Evolutionary conservation across 2,329 filamentous ascomycete species (phyloP), one percentile per base, ranked within the genome.

Genomic region (Sarocladiaceae sp.): DNA sequence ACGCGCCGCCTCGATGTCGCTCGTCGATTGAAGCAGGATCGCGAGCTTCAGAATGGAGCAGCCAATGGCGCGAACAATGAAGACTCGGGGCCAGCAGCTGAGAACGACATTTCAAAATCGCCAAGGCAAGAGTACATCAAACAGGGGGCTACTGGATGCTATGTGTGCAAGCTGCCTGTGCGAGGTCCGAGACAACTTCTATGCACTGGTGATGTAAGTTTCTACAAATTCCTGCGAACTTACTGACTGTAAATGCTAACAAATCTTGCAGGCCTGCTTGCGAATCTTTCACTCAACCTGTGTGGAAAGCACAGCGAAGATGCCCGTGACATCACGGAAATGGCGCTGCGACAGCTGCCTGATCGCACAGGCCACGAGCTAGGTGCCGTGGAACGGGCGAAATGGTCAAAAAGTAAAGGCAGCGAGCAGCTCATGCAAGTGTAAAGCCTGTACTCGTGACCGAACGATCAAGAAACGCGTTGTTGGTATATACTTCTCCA

Each of bases 191-290:
- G 66, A 11, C 65, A 76, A 57, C 62, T 81, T 26, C 61, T 79
- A 23, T 82, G 79, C 60, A 65, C 70, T 4, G 78, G 79, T 56
- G 68, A 72, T 66, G 77, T 80, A 61, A 65, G 70, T 65, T 18
- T 50, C 11, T 4, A 10, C 18, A 5, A 20, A 44, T 28, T 23
- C 13, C n/a, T n/a, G n/a, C 17, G 17, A 33, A 47, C 50, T 37
- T 53, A 59, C 35, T 58, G 22, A 31, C 28, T 20, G 4, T 20
- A 3, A 33, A 25, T 17, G n/a, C 8, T 8, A 33, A 33, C 29
- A n/a, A n/a, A n/a, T 26, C 15, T 20, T 26, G 10, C 15, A 48
- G 44, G 26, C 26, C 4, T 48, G 44, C n/a, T 17, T 48, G 17
- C 44, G 28, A 17, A 7, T 48, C n/a, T 48, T 31, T 53, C 79